phyloP scores from a whole-genome alignment of 495 filamentous ascomycete genomes.

The Penicillium goetzii region DNA sequence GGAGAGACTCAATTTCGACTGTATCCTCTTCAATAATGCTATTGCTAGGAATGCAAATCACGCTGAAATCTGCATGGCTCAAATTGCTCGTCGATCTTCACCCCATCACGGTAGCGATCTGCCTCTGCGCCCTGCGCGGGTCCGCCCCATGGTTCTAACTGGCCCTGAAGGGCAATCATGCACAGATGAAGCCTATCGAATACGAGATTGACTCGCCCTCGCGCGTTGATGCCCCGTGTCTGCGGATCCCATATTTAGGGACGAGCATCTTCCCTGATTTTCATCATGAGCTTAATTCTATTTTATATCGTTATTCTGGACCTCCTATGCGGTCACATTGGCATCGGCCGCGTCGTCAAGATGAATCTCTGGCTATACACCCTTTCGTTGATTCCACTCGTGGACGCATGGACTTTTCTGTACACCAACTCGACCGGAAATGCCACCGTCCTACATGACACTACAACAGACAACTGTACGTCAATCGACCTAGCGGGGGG shows the following conservation, averaged over 20 bases:
- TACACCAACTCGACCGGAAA: constrained; percentile 21
- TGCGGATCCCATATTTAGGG: background rate
- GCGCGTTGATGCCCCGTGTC: background rate
- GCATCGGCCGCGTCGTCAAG: background rate
- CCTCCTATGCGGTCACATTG: background rate
- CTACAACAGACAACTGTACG: constrained; percentile 15
- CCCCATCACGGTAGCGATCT: background rate
- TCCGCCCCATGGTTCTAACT: background rate
- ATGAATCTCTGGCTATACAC: constrained; percentile 1
- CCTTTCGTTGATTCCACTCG: constrained; percentile 6
- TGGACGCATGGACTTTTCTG: constrained; percentile 27
- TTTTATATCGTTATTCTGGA: background rate
- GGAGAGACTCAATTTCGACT: too few species aligned
- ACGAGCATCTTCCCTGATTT: background rate
- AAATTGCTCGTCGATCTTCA: background rate
- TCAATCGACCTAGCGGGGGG: constrained; percentile 14
- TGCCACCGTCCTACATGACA: constrained; percentile 19
- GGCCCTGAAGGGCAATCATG: background rate
- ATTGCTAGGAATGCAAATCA: background rate
- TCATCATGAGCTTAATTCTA: background rate
- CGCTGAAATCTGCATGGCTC: background rate
- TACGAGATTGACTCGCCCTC: background rate
- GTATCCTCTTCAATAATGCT: background rate
- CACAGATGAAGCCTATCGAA: background rate
- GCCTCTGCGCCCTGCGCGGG: background rate